Evolutionary conservation across 164 flowering plant genomes (phyloP).

Genomic region (Litsea cubeba): DNA sequence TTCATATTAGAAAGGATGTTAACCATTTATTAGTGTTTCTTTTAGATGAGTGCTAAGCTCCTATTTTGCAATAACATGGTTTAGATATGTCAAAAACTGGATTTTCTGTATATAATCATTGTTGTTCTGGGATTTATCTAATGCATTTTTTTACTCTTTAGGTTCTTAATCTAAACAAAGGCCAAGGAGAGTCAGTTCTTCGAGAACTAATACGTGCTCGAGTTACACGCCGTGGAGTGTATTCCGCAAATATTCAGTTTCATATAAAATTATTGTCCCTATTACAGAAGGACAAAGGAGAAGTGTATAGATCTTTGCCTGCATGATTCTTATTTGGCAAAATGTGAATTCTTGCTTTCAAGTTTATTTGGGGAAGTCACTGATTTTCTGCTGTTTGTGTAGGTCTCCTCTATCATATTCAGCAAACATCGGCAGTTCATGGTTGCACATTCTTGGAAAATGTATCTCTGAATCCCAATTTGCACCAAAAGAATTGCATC

Average conservation of each 20-base stretch:
- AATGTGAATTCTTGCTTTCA: not conserved
- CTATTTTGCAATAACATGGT: too few species aligned
- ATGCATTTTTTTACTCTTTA: conserved; percentile 13
- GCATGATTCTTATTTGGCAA: not conserved
- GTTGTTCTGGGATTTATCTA: too few species aligned
- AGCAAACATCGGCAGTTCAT: conserved; percentile 32
- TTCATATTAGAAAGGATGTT: too few species aligned
- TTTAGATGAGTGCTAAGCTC: too few species aligned
- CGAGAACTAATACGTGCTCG: conserved; percentile 50
- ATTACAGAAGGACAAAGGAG: conserved; percentile 47
- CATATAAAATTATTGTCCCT: conserved; percentile 45
- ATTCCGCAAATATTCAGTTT: conserved; percentile 43
- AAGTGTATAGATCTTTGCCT: conserved; percentile 32
- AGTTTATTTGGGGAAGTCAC: not conserved
- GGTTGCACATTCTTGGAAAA: conserved; percentile 54
- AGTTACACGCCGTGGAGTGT: conserved; percentile 28
- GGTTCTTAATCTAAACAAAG: conserved; percentile 64
- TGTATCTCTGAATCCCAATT: conserved; percentile 42
- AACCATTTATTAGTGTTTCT: too few species aligned
- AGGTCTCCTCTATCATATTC: conserved; percentile 34
- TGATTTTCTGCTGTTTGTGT: conserved; percentile 1
- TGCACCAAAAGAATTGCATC: conserved; percentile 31
- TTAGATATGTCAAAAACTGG: too few species aligned
- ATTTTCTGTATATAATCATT: too few species aligned
- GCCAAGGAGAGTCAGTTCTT: conserved; percentile 54